Percentiles rank a stretch among this genome's conserved stretches.
Evolutionary conservation across 2,329 filamentous ascomycete species (phyloP).

Genomic region (Colletotrichum caudatum): DNA sequence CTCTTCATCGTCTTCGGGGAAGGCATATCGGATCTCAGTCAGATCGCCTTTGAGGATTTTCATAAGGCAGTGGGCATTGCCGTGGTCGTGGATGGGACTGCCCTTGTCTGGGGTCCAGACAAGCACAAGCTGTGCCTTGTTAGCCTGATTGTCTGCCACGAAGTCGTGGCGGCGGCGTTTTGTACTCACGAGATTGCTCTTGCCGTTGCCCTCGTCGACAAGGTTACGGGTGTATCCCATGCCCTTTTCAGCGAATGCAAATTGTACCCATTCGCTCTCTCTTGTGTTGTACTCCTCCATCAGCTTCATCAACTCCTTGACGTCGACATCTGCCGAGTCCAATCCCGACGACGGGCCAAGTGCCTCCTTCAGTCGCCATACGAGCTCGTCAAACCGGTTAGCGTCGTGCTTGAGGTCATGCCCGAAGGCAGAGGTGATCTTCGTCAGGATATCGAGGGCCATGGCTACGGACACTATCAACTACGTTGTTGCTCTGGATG

Average conservation of each 20-base stretch:
- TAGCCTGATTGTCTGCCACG: conserved; percentile 47
- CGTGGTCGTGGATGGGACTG: conserved; percentile 89
- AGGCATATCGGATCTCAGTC: conserved; percentile 84
- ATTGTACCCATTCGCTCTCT: conserved; percentile 78
- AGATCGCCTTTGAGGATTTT: conserved; percentile 84
- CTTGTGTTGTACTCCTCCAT: conserved; percentile 82
- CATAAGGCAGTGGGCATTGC: conserved; percentile 93
- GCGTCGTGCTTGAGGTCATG: conserved; percentile 37
- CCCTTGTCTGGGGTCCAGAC: conserved; percentile 90
- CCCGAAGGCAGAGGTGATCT: conserved; percentile 43
- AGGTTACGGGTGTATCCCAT: conserved; percentile 87
- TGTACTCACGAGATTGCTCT: conserved; percentile 76
- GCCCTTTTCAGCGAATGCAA: conserved; percentile 77
- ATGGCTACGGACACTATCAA: conserved; percentile 45
- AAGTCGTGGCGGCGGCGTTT: conserved; percentile 34
- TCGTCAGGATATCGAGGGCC: conserved; percentile 52
- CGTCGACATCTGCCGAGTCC: conserved; percentile 84
- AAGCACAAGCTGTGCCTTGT: conserved; percentile 74
- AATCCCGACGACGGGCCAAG: conserved; percentile 86
- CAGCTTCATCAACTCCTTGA: conserved; percentile 74
- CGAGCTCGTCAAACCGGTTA: conserved; percentile 75
- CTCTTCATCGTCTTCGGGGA: conserved; percentile 63
- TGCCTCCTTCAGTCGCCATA: conserved; percentile 77
- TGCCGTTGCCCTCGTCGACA: conserved; percentile 88
- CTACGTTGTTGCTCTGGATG: conserved; percentile 29